Conservation (phyloP, 371 early-diverging fungal species). For the Phascolomyces articulosus region DNA sequence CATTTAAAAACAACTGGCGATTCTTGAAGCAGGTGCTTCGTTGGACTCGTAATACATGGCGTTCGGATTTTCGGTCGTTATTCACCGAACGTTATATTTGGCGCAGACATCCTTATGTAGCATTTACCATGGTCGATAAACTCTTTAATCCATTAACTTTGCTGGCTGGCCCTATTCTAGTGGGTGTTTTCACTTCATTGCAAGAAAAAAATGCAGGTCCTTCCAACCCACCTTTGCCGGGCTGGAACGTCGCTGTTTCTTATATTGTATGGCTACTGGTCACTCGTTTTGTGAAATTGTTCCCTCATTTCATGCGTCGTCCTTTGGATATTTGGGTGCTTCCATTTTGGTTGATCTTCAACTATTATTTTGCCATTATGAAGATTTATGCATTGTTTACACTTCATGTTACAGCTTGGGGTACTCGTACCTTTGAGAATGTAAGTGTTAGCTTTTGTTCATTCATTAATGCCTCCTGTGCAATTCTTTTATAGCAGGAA, state of each 20-base stretch:
- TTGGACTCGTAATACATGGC: constrained; percentile 80
- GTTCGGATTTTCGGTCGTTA: constrained; percentile 66
- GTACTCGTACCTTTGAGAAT: constrained; percentile 44
- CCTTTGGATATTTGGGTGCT: constrained; percentile 63
- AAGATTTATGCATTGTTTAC: constrained; percentile 64
- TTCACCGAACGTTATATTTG: constrained; percentile 67
- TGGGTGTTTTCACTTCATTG: constrained; percentile 36
- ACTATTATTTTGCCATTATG: constrained; percentile 69
- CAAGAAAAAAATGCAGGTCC: constrained; percentile 14
- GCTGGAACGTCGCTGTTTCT: constrained; percentile 58
- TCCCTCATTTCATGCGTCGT: constrained; percentile 61
- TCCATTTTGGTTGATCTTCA: constrained; percentile 66
- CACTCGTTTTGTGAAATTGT: constrained; percentile 61
- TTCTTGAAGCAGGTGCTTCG: constrained; percentile 71
- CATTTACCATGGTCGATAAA: constrained; percentile 77
- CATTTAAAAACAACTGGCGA: constrained; percentile 78
- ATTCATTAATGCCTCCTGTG: too few species aligned
- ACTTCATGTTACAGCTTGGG: constrained; percentile 69
- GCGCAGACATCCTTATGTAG: constrained; percentile 69
- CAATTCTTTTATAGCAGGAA: too few species aligned
- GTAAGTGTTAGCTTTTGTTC: constrained; percentile 7
- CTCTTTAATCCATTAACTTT: constrained; percentile 72
- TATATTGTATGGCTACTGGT: constrained; percentile 64
- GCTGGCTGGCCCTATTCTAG: constrained; percentile 69
- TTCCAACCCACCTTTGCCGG: constrained; percentile 22